Base-by-base conservation (phyloP, 2,329 filamentous ascomycete genomes). In the Microdochium trichocladiopsis region DNA sequence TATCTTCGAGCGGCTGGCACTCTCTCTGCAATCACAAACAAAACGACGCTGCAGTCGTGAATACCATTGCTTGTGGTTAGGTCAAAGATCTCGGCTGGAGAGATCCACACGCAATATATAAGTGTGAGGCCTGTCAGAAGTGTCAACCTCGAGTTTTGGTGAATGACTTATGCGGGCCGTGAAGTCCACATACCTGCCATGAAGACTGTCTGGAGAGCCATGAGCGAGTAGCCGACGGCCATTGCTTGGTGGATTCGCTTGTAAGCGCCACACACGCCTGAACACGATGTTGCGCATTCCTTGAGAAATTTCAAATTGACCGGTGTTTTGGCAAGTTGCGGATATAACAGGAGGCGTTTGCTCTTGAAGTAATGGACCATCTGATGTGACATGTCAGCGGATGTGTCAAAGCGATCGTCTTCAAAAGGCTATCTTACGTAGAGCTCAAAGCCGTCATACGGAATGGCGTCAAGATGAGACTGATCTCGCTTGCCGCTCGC, bases 11-110 rank as follows among this genome's bases (percentile, higher is more conserved):
- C 63, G 2, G 59, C 59, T 2, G 56, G 56, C 54, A 61, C 62
- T 51, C 63, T 62, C 47, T 65, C 62, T 2, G 60, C 63, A n/a
- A 65, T 63, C 10, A 66, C 63, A 1, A 61, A 63, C 2, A 66
- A 57, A 2, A 58, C 58, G 21, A 60, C 58, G 0, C 58, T 61
- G 33, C 63, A 66, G 1, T 62, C 63, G 2, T 60, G 55, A 22
- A 55, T 52, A 14, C 50, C 53, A 21, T 50, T 55, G 47, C 45
- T 50, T 10, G 50, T 52, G 4, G 61, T 60, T 5, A 62, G 58
- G 22, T 65, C 61, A 6, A 63, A 54, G 1, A 60, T 56, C 25
- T 64, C 59, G 28, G 59, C 62, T 0, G 56, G 57, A 36, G 62
- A 63, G 22, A 64, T 55, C 63, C 63, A 65, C 2, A 64, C 47